Evolutionary conservation across 768 basidiomycete genomes (phyloP).

Genomic region (Termitomyces sp.): DNA sequence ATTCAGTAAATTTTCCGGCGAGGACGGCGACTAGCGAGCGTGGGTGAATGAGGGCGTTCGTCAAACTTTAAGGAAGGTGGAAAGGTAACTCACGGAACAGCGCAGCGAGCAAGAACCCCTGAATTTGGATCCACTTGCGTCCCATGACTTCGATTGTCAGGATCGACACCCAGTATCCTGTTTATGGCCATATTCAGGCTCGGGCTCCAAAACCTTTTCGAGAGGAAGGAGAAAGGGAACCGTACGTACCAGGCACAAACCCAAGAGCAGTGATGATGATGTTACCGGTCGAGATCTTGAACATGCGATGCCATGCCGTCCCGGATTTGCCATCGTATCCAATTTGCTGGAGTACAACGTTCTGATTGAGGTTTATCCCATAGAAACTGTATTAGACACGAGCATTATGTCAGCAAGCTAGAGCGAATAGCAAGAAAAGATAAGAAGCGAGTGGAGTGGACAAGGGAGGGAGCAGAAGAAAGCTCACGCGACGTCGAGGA

Average conservation of each 20-base stretch:
- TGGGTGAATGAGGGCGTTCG: not conserved
- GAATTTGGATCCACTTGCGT: constrained; percentile 69
- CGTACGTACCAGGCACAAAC: constrained; percentile 59
- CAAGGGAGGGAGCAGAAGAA: not conserved
- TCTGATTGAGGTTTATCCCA: constrained; percentile 69
- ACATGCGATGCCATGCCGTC: constrained; percentile 58
- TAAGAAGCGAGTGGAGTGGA: not conserved
- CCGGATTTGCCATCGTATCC: constrained; percentile 57
- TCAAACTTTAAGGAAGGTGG: too few species aligned
- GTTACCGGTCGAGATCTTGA: constrained; percentile 61
- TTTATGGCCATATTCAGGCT: too few species aligned
- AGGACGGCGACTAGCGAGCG: constrained; percentile 38
- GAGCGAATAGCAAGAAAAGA: not conserved
- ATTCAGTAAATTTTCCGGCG: constrained; percentile 54
- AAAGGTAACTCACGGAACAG: constrained; percentile 47
- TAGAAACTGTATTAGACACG: constrained; percentile 48
- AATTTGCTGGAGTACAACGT: constrained; percentile 70
- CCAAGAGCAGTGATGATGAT: constrained; percentile 72
- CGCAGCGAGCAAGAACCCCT: constrained; percentile 67
- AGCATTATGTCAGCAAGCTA: not conserved
- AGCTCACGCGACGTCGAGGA: constrained; percentile 63
- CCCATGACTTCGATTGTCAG: constrained; percentile 69
- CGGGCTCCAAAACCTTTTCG: not conserved
- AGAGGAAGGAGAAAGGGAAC: not conserved
- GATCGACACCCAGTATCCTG: constrained; percentile 66